These are phyloP conservation scores for Fusarium sp. DNA, from an alignment of 2,329 filamentous ascomycete species.

Conservation along the genomic window DNA sequence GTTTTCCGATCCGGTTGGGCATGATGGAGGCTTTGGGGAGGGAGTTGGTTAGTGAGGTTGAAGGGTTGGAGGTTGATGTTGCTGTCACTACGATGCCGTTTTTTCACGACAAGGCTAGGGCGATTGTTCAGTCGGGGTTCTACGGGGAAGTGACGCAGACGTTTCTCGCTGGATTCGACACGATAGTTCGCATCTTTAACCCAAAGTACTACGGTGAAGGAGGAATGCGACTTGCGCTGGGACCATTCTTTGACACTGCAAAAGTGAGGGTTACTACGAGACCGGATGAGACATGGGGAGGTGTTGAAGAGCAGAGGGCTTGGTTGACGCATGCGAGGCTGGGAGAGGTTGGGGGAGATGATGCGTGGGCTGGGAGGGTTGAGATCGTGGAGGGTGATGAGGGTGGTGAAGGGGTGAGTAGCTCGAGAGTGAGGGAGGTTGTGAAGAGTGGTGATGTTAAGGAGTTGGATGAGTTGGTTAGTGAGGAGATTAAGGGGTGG, in stretches of 20 bases:
- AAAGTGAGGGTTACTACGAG: conserved; percentile 73
- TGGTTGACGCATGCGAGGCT: conserved; percentile 63
- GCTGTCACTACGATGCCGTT: conserved; percentile 78
- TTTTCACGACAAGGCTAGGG: conserved; percentile 77
- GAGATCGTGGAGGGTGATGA: conserved; percentile 66
- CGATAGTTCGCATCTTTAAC: conserved; percentile 77
- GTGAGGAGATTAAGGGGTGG: conserved; percentile 67
- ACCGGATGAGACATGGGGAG: conserved; percentile 71
- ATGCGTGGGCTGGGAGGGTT: conserved; percentile 70
- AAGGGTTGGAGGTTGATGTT: conserved; percentile 66
- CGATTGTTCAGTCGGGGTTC: conserved; percentile 62
- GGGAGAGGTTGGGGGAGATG: conserved; percentile 65
- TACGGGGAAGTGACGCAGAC: conserved; percentile 65
- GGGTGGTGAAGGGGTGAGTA: conserved; percentile 63
- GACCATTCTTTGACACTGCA: conserved; percentile 73
- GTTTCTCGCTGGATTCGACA: conserved; percentile 82
- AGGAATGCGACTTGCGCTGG: conserved; percentile 65
- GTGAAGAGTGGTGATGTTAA: conserved; percentile 58
- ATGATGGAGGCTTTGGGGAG: conserved; percentile 79
- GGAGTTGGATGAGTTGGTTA: conserved; percentile 65
- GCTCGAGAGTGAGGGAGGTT: conserved; percentile 72
- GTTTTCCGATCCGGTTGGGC: conserved; percentile 73
- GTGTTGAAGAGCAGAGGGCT: conserved; percentile 52
- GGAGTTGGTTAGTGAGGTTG: conserved; percentile 58
- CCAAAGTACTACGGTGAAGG: conserved; percentile 73